A percentile compares a stretch with the other conserved stretches of the same genome.
These are phyloP conservation scores for Trichoderma semiorbis DNA, from an alignment of 2,329 filamentous ascomycete species.

Conservation along the genomic window DNA sequence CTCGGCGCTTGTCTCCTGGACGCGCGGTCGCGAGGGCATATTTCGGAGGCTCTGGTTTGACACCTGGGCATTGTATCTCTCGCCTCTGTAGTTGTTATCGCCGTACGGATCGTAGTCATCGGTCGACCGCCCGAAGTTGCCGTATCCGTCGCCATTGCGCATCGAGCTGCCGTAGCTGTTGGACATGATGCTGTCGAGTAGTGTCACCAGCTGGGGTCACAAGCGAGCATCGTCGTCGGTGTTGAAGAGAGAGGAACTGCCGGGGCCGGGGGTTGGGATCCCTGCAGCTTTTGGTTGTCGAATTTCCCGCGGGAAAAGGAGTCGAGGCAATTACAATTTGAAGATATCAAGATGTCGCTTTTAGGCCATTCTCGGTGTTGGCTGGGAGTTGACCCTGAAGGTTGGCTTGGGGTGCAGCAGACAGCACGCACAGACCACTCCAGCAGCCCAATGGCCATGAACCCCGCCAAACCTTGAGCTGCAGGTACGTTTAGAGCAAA, in stretches of 20 bases:
- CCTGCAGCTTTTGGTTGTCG: background rate
- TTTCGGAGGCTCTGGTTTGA: slow-evolving; percentile 33
- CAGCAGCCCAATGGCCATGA: background rate
- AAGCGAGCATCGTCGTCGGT: slow-evolving; percentile 22
- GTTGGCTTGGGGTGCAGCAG: background rate
- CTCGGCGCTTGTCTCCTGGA: slow-evolving; percentile 49
- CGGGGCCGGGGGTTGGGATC: background rate
- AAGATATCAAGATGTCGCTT: background rate
- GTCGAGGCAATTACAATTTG: background rate
- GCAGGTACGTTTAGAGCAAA: background rate
- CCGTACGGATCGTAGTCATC: slow-evolving; percentile 52
- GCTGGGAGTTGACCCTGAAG: background rate
- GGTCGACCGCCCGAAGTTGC: slow-evolving; percentile 38
- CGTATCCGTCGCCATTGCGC: slow-evolving; percentile 41
- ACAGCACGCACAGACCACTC: slow-evolving; percentile 15
- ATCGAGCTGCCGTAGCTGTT: slow-evolving; percentile 47
- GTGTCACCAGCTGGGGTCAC: slow-evolving; percentile 17
- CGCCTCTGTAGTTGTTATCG: slow-evolving; percentile 40
- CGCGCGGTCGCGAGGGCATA: slow-evolving; percentile 36
- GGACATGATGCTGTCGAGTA: slow-evolving; percentile 41
- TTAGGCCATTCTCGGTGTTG: background rate
- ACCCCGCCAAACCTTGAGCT: background rate
- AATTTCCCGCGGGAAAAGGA: background rate
- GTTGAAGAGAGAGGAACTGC: background rate
- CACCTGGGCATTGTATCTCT: slow-evolving; percentile 37